Base-by-base conservation (phyloP, 352 stramenopile species). In the Globisporangium emineosum region DNA sequence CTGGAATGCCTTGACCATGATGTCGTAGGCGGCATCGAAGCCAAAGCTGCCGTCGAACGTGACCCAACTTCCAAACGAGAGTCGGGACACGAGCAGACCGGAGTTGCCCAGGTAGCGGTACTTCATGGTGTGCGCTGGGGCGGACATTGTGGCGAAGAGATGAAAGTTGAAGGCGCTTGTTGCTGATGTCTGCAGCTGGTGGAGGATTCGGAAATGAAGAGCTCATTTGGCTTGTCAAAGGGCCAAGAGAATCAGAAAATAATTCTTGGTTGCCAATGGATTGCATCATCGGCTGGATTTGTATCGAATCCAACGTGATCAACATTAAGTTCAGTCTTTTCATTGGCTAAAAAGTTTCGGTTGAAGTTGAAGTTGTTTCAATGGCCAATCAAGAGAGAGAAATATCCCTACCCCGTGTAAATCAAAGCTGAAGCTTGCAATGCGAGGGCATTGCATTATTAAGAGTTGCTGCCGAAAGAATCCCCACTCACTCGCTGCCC, bases 1-100 rank as follows among this genome's bases (percentile, higher is more conserved):
- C 37, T 73, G 15, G 64, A 66, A 83, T 0, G 70, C 73, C 13
- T 62, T 35, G 17, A 33, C 42, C 60, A 79, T 66, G 60, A 83
- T 74, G 21, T 71, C 65, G 65, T 77, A 77, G 35, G 50, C 66
- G 4, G 21, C 40, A 5, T 70, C 59, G 7, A 56, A 32, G 25
- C 57, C 72, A 50, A 60, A 68, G 25, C 63, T 60, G 15, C 45
- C 51, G 23, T 55, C 47, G 50, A 60, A 60, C 6, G 57, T 62
- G 29, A 77, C 71, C 71, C 68, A 79, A 43, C 67, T 71, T 19
- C 75, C 75, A 33, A 79, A 67, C 23, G 63, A 67, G 40, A 83
- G 65, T 25, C 35, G 60, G 15, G 76, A 84, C 12, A 83, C 73
- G 19, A 83, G 70, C 5, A 82, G 58, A 5, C 70, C 71, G 1